Conservation (phyloP, 108 stramenopile species). For the Discostella pseudostelligera region DNA sequence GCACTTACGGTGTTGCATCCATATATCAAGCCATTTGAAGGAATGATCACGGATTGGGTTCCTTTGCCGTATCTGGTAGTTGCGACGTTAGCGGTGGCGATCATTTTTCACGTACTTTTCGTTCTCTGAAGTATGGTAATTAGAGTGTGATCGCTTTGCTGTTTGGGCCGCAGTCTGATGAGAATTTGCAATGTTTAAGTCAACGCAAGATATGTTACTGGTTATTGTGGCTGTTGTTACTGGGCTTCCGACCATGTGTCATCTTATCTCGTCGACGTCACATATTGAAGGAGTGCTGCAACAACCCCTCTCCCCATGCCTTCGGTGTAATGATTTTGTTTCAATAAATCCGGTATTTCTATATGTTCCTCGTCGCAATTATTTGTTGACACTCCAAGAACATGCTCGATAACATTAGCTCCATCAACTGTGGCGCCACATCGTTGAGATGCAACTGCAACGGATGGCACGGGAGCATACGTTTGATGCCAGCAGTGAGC, state of each 20-base stretch:
- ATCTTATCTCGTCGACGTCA: not conserved
- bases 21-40: slow-evolving; percentile 9
- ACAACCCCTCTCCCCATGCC: slow-evolving; percentile 20
- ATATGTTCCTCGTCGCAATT: not conserved
- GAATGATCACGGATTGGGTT: slow-evolving; percentile 8
- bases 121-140: slow-evolving; percentile 18
- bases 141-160: no score
- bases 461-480: slow-evolving; percentile 52
- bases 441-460: slow-evolving; percentile 61
- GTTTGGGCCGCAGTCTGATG: no score
- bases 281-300: not conserved
- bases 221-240: no score
- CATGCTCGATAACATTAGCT: slow-evolving; percentile 45
- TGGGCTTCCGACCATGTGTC: no score
- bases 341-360: slow-evolving; percentile 19
- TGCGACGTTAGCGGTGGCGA: not conserved
- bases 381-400: slow-evolving; percentile 19
- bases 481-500: slow-evolving; percentile 72
- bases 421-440: slow-evolving; percentile 47
- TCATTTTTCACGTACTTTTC: slow-evolving; percentile 24
- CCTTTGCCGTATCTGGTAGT: slow-evolving; percentile 10
- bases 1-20: slow-evolving; percentile 25
- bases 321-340: slow-evolving; percentile 14
- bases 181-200: no score
- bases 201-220: no score